A percentile compares a stretch with the other conserved stretches of the same genome.
Conservation (phyloP, 495 filamentous ascomycete species). For the Lepidopterella palustris region DNA sequence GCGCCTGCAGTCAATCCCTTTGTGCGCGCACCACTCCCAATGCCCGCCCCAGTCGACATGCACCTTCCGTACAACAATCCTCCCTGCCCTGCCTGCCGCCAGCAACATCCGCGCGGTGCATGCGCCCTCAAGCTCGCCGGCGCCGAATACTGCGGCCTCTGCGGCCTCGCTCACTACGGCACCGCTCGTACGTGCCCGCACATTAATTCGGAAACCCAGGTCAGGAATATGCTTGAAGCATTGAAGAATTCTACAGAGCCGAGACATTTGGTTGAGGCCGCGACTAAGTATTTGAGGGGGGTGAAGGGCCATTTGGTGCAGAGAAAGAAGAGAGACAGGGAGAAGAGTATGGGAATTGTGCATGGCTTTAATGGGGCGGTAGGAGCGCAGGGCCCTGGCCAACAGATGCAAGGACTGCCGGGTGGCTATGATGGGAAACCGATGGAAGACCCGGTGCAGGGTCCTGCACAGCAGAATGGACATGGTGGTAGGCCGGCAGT, state of each 20-base stretch:
- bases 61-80: conserved; percentile 4
- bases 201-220: conserved; percentile 50
- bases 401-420: neutral
- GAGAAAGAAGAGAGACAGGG: conserved; percentile 37
- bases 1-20: conserved; percentile 18
- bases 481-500: neutral
- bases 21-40: conserved; percentile 14
- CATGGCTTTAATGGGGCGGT: neutral
- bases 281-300: conserved; percentile 51
- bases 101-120: conserved; percentile 47
- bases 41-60: neutral
- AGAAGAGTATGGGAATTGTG: conserved; percentile 10
- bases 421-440: neutral
- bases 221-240: conserved; percentile 53
- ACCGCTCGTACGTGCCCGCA: conserved; percentile 52
- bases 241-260: conserved; percentile 53
- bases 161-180: conserved; percentile 61
- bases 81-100: conserved; percentile 50
- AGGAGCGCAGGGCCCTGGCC: too few species aligned
- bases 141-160: conserved; percentile 58
- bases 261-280: conserved; percentile 44
- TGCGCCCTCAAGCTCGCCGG: conserved; percentile 58
- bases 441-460: neutral
- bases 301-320: conserved; percentile 48
- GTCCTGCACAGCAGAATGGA: neutral